Evolutionary conservation across 2,329 filamentous ascomycete species (phyloP), one percentile per base, ranked within the genome.

Genomic region (Aspergillus tubingensis): DNA sequence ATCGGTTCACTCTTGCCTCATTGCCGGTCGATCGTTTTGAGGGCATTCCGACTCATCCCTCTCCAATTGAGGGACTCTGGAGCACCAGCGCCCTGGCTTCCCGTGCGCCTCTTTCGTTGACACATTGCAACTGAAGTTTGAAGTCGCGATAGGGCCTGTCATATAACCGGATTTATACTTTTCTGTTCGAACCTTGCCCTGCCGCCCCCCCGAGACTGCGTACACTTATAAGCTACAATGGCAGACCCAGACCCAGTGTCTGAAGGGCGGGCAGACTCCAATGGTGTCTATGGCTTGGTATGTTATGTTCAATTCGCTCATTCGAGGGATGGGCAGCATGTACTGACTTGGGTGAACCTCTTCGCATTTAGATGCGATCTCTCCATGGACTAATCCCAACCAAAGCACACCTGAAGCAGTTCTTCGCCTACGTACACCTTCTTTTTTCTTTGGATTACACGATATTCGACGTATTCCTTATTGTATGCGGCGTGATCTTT

Each of bases 361-460:
- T 19, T 23, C 15, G 38, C 36, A 27, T 39, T 8, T 25, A 62
- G 60, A 59, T 44, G 55, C 54, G 57, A 59, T 47, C 55, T 23
- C 13, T 62, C 51, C 67, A 66, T 23, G 62, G 60, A 27, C 65
- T 58, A 32, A 58, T 62, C 7, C 68, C 68, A n/a, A 66, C 64
- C 7, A 70, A 69, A 48, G 57, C 60, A 32, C 52, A 63, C 30
- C 10, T 62, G 17, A 51, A 60, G 39, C 65, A 63, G 17, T 63
- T 60, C 55, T 71, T 71, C 57, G 44, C 66, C 13, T 71, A 70
- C 27, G 60, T 63, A 27, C 63, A 64, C 1, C 64, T 71, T 11
- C 64, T 71, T 4, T 71, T 71, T 54, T 71, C 69, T 2, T 58
- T 71, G 19, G 67, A 71, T 48, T 71, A 71, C 39, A 70, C 67